These are phyloP conservation scores for Podospora conica DNA, from an alignment of 495 filamentous ascomycete genomes.

Conservation along the genomic window DNA sequence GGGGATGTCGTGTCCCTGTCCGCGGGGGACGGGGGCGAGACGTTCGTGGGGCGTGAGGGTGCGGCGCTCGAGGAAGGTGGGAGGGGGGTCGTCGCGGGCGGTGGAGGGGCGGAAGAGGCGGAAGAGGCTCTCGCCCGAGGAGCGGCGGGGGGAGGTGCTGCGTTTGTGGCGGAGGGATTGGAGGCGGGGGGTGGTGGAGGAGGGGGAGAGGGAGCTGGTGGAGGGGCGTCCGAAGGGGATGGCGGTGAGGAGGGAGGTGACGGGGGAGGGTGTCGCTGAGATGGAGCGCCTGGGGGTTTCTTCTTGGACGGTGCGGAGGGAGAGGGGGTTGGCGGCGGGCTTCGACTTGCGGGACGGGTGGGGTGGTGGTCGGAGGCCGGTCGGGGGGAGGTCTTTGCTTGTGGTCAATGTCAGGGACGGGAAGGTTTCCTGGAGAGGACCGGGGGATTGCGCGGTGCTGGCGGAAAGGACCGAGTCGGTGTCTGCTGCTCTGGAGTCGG, in stretches of 20 bases:
- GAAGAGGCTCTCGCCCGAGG: neutral
- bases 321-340: neutral
- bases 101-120: neutral
- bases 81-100: neutral
- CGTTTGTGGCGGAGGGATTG: neutral
- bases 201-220: neutral
- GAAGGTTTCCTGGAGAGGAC: neutral
- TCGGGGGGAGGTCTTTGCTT: neutral
- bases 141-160: neutral
- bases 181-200: neutral
- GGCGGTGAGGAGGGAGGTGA: neutral
- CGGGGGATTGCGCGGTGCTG: neutral
- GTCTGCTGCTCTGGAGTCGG: neutral
- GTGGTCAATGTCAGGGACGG: neutral
- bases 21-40: neutral
- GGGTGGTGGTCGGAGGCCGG: neutral
- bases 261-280: neutral
- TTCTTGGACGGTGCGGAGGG: neutral
- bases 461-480: neutral
- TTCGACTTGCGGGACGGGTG: neutral
- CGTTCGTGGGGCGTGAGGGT: slow-evolving; percentile 2
- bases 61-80: neutral
- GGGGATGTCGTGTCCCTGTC: neutral
- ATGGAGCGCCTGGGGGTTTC: neutral
- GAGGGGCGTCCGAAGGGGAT: neutral